These are phyloP conservation scores for Hypoxylon sp. DNA, from an alignment of 2,329 filamentous ascomycete genomes.

Conservation along the genomic window DNA sequence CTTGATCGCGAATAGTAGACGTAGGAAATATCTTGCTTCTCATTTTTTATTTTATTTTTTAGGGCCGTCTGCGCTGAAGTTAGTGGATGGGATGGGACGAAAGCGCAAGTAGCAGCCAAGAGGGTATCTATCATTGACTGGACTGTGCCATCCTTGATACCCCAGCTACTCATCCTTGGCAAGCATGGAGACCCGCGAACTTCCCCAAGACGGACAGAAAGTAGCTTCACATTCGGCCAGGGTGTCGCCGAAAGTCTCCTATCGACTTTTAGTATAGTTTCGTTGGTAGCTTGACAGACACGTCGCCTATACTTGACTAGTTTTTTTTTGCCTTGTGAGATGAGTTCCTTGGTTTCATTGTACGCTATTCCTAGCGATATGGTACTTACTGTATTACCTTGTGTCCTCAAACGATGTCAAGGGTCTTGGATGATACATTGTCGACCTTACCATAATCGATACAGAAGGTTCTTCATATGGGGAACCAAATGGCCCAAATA, in stretches of 20 bases:
- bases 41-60: conserved; percentile 23
- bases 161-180: conserved; percentile 31
- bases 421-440: conserved; percentile 13
- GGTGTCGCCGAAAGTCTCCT: conserved; percentile 24
- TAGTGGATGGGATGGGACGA: conserved; percentile 22
- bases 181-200: conserved; percentile 29
- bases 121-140: conserved; percentile 24
- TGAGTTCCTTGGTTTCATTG: conserved; percentile 12
- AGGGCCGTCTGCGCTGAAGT: conserved; percentile 22
- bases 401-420: too few relatives aligned
- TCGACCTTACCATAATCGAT: conserved; percentile 2
- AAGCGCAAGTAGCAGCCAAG: conserved; percentile 27
- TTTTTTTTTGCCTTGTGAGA: neutral
- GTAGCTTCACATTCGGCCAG: conserved; percentile 32
- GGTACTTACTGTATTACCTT: too few relatives aligned
- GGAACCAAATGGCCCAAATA: too few relatives aligned
- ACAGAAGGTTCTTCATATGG: neutral
- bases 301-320: neutral
- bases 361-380: too few relatives aligned
- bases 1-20: conserved; percentile 16
- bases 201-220: conserved; percentile 27
- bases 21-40: conserved; percentile 8
- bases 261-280: conserved; percentile 19
- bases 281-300: conserved; percentile 15
- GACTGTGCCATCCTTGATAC: conserved; percentile 33